Base-by-base conservation (phyloP, 495 filamentous ascomycete species). In the Evernia prunastri region DNA sequence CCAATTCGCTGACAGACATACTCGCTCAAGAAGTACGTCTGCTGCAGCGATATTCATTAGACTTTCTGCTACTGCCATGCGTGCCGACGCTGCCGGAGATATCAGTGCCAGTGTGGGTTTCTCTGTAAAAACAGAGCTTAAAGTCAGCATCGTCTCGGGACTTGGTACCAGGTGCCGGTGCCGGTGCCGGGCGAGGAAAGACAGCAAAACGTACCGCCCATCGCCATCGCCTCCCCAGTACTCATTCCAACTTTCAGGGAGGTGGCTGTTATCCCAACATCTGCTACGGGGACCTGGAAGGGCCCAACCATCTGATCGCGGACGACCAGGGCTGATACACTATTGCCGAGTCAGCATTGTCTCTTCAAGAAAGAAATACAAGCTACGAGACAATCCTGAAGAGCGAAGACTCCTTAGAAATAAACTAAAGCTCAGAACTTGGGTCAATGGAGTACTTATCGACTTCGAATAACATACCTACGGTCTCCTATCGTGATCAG, bases 1-100 rank as follows among this genome's bases (percentile, higher is more conserved):
- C 94, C 94, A 98, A 76, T 98, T 97, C 15, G 95, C 94, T 3
- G 91, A 96, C 18, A 97, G 81, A 70, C 91, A 87, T 18, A 97
- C 85, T 37, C 89, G 83, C 65, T 82, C 82, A 51, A 97, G 77
- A 37, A 89, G 84, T 58, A 96, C 79, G 70, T 96, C 87, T 3
- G 94, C 89, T 37, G 94, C 93, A 23, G 87, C 90, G 58, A 97
- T 76, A 71, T 98, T 98, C 84, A 96, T 85, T 47, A 98, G 79
- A 49, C 89, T 89, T 76, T 98, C 94, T 8, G 89, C 95, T 64
- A 98, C 91, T 2, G 95, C 92, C 95, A 98, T 97, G 25, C 91
- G 83, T 10, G 94, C 91, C 31, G 94, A 97, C n/a, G 94, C 91
- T 57, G 87, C 90, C 12, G 92, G 85, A 17, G 90, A 96, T 60